These are phyloP conservation scores for Fusarium sp. DNA, from an alignment of 2,329 filamentous ascomycete genomes.

Conservation along the genomic window DNA sequence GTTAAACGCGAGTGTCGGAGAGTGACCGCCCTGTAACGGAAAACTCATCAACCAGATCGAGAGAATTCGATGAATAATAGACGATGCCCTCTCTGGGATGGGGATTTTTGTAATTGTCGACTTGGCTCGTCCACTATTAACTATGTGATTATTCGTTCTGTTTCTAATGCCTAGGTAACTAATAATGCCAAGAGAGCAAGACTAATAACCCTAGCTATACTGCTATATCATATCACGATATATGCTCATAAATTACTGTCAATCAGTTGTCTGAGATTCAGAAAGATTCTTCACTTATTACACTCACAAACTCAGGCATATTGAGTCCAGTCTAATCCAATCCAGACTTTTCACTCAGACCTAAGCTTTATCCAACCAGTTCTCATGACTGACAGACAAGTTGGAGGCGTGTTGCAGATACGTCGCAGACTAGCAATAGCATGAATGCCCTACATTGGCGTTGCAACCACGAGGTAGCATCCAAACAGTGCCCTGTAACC, in stretches of 20 bases:
- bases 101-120: not conserved
- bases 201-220: not conserved
- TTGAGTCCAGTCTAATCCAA: not conserved
- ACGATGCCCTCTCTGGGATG: not conserved
- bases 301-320: not conserved
- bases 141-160: not conserved
- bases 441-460: constrained; percentile 17
- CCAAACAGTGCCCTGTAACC: constrained; percentile 27
- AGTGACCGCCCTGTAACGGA: constrained; percentile 17
- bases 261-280: not conserved
- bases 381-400: not conserved
- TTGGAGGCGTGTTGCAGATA: constrained; percentile 20
- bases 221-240: not conserved
- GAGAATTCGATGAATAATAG: not conserved
- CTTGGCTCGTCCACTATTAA: not conserved
- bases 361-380: not conserved
- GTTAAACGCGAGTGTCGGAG: constrained; percentile 30
- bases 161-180: constrained; percentile 3
- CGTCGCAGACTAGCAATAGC: constrained; percentile 19
- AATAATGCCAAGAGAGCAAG: constrained; percentile 6
- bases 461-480: constrained; percentile 10
- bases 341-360: not conserved
- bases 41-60: not conserved
- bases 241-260: not conserved
- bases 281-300: not conserved